A percentile compares a stretch with the other conserved stretches of the same genome.
Conservation (phyloP, 1,284 basidiomycete species). For the Tylopilus sp. region DNA sequence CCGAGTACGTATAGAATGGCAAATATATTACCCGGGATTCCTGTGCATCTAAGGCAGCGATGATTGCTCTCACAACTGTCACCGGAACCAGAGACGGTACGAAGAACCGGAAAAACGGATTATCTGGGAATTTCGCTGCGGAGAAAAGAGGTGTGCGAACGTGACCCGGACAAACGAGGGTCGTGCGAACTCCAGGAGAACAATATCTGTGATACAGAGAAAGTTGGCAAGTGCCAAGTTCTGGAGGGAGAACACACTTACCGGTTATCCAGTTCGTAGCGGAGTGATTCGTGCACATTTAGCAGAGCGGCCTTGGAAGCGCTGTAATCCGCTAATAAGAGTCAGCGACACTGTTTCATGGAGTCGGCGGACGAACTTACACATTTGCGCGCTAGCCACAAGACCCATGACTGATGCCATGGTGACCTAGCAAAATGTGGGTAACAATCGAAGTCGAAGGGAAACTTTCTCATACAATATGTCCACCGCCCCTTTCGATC, state of each 20-base stretch:
- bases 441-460: not conserved
- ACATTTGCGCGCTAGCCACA: constrained; percentile 72
- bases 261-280: constrained; percentile 78
- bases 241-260: constrained; percentile 27
- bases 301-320: constrained; percentile 84
- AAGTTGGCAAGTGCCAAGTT: constrained; percentile 4
- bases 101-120: constrained; percentile 61
- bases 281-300: constrained; percentile 72
- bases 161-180: constrained; percentile 74
- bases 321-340: constrained; percentile 74
- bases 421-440: constrained; percentile 52
- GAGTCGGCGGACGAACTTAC: constrained; percentile 42
- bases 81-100: constrained; percentile 70
- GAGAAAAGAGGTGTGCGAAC: constrained; percentile 73
- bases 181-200: constrained; percentile 72
- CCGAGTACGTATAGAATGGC: constrained; percentile 68
- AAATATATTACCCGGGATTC: constrained; percentile 66
- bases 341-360: constrained; percentile 3
- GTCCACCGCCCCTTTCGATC: constrained; percentile 72
- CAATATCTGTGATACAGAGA: constrained; percentile 50
- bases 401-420: constrained; percentile 77
- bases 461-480: constrained; percentile 60
- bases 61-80: constrained; percentile 74
- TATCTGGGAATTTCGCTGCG: constrained; percentile 47
- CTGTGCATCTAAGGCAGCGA: constrained; percentile 71